Percentiles rank a stretch among this genome's conserved stretches.
Conservation (phyloP, 2,329 filamentous ascomycete genomes). For the Blumeriella jaapii region DNA sequence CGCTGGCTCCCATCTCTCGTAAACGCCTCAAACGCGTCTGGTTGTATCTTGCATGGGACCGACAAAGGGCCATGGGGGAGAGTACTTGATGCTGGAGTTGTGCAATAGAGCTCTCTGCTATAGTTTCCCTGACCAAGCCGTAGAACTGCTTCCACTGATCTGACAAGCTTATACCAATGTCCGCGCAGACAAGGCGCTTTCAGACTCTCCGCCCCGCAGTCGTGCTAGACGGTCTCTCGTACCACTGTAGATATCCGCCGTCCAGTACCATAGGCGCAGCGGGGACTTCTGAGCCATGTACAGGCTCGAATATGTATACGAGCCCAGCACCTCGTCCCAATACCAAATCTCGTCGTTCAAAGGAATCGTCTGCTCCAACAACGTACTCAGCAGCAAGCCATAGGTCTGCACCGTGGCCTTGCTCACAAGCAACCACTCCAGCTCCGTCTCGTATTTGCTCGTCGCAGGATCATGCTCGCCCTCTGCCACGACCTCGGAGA, state of each 20-base stretch:
- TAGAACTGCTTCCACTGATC: constrained; percentile 64
- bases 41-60: constrained; percentile 65
- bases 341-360: constrained; percentile 86
- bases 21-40: constrained; percentile 59
- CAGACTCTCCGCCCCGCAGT: constrained; percentile 14
- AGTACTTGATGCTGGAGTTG: constrained; percentile 63
- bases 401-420: constrained; percentile 91
- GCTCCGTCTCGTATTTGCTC: constrained; percentile 56
- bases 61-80: constrained; percentile 65
- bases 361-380: constrained; percentile 74
- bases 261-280: constrained; percentile 59
- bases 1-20: constrained; percentile 71
- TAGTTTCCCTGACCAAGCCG: constrained; percentile 61
- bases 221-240: constrained; percentile 22
- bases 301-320: constrained; percentile 64
- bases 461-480: constrained; percentile 27
- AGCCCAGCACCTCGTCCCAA: constrained; percentile 81
- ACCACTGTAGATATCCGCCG: constrained; percentile 57
- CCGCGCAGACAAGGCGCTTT: constrained; percentile 17
- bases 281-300: constrained; percentile 85
- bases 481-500: constrained; percentile 31
- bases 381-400: constrained; percentile 62
- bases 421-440: constrained; percentile 83
- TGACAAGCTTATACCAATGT: constrained; percentile 30
- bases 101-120: constrained; percentile 58